A percentile compares a stretch with the other conserved stretches of the same genome.
Evolutionary conservation across 176 grass and related monocot genomes (phyloP).

Genomic region (Triticum turgidum): DNA sequence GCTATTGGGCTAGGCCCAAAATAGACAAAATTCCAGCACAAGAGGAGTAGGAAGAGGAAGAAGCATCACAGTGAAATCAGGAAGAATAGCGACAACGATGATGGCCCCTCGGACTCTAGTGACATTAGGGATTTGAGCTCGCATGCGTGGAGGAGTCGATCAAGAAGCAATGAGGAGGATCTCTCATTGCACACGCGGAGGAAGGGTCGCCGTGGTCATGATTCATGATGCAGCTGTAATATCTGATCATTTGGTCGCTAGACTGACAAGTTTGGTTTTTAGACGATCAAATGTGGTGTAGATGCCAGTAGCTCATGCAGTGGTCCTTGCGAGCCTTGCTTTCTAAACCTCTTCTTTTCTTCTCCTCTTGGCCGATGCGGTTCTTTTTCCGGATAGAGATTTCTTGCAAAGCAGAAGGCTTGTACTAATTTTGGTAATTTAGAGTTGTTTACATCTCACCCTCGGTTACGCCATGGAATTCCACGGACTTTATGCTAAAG

Average conservation of each 20-base stretch:
- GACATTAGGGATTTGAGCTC: constrained; percentile 19
- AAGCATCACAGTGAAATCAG: constrained; percentile 34
- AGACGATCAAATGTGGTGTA: background rate
- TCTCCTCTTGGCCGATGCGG: background rate
- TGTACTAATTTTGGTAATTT: background rate
- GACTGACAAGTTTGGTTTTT: background rate
- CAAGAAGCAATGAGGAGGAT: constrained; percentile 34
- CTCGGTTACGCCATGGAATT: too few species aligned
- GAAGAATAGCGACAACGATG: background rate
- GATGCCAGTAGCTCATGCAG: background rate
- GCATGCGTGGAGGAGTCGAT: constrained; percentile 12
- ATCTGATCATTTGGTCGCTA: background rate
- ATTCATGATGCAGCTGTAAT: background rate
- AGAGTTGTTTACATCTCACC: background rate
- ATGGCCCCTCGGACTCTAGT: constrained; percentile 6
- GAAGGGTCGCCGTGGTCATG: background rate
- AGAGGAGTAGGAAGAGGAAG: constrained; percentile 37
- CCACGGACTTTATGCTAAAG: too few species aligned
- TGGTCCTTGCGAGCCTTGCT: background rate
- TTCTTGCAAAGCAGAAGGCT: background rate
- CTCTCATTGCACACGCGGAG: constrained; percentile 11
- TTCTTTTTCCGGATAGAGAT: background rate
- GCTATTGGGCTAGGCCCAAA: too few species aligned
- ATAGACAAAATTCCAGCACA: too few species aligned
- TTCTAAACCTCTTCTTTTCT: background rate